A percentile compares a stretch with the other conserved stretches of the same genome.
These are phyloP conservation scores for Hypoxylon fuscum DNA, from an alignment of 495 filamentous ascomycete species.

Conservation along the genomic window DNA sequence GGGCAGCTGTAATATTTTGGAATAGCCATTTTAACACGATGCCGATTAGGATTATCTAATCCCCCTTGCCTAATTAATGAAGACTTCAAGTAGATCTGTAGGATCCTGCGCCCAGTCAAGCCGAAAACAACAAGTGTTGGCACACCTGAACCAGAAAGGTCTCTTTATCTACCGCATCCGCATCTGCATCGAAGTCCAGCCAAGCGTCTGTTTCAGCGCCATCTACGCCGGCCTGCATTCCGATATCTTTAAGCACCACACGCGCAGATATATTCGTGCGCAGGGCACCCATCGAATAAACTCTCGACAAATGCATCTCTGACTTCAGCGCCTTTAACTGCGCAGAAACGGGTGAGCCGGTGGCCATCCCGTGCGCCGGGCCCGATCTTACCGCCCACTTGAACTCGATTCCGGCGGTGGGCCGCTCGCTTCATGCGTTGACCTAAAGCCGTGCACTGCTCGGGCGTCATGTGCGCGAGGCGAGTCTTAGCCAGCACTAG, in stretches of 20 bases:
- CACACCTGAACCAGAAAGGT: conserved; percentile 69
- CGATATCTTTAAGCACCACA: conserved; percentile 67
- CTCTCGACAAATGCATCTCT: conserved; percentile 73
- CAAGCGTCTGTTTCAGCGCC: conserved; percentile 66
- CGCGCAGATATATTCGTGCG: conserved; percentile 79
- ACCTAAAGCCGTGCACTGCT: conserved; percentile 55
- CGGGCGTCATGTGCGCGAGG: no score
- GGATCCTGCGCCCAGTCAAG: conserved; percentile 73
- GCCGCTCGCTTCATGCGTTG: conserved; percentile 67
- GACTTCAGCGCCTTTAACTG: conserved; percentile 60
- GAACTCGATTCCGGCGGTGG: conserved; percentile 74
- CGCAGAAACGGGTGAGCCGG: conserved; percentile 74
- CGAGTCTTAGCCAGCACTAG: no score
- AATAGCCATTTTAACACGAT: no score
- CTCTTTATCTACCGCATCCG: conserved; percentile 69
- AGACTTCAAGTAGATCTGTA: conserved; percentile 63
- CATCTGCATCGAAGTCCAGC: conserved; percentile 70
- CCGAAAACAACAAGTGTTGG: conserved; percentile 77
- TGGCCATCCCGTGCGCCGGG: conserved; percentile 77
- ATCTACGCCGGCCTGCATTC: conserved; percentile 69
- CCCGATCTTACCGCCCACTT: conserved; percentile 76
- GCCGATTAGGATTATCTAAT: no score
- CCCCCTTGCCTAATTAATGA: conserved; percentile 59
- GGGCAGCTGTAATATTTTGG: neutral
- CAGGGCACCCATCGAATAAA: conserved; percentile 78